Evolutionary conservation across 1,284 basidiomycete species (phyloP), one percentile per base, ranked within the genome.

Genomic region (Volvariella volvacea): DNA sequence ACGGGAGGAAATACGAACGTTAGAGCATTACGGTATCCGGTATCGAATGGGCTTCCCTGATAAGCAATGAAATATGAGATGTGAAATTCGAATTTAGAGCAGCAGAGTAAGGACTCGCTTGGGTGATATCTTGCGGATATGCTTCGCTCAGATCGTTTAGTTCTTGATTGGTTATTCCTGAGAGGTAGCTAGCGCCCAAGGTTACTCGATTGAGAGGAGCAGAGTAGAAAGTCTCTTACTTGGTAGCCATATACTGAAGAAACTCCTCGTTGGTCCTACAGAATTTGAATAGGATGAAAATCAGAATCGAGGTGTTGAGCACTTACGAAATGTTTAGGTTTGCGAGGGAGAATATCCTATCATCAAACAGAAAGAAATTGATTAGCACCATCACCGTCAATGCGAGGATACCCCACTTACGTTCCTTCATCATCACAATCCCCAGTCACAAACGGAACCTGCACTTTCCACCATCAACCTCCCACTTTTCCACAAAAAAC

Each of bases 361-460:
- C 39, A 2, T 25, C n/a, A 43, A 25, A 16, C 14, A 19, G n/a
- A 4, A 4, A 47, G n/a, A 17, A 17, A 33, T 40, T 48, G 34
- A 14, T 31, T 8, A 33, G 41, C 16, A 15, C 8, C 4, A 28
- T 28, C 25, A 6, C 25, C 12, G 25, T 12, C 6, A 28, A 28
- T 12, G 6, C 25, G 12, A 12, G 25, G n/a, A 45, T 17, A 40
- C 33, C 12, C 12, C 20, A 51, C 62, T 49, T 46, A 62, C 0
- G 76, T 76, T n/a, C 75, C 76, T 55, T 78, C 75, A 44, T 77
- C 76, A 42, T 76, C 73, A 44, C 67, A 70, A 45, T 73, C 64
- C 28, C 44, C 44, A 21, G 28, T 41, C 9, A 45, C 44, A 7
- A 33, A 34, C 22, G 41, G 43, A 19, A 21, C 68, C 67, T 62